These are phyloP conservation scores for Volutella citrinella DNA, from an alignment of 2,329 filamentous ascomycete species.

Conservation along the genomic window DNA sequence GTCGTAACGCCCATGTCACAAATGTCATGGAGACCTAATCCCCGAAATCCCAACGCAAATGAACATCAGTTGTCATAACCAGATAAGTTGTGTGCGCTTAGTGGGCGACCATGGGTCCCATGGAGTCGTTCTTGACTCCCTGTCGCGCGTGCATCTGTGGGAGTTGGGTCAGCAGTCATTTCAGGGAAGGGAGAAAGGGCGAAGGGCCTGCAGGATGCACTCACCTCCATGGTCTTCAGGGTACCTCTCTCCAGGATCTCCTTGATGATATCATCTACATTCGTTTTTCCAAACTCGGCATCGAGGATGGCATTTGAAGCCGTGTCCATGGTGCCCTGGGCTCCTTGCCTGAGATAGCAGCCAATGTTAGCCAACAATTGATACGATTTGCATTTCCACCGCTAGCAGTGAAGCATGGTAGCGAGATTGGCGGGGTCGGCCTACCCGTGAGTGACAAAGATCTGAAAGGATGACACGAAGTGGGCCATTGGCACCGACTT, in stretches of 20 bases:
- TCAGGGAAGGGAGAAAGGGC: not conserved
- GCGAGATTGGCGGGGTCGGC: too few species aligned
- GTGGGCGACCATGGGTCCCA: conserved; percentile 41
- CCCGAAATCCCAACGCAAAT: conserved; percentile 8
- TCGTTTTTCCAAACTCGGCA: conserved; percentile 80
- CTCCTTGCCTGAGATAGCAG: conserved; percentile 66
- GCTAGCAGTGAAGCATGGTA: too few species aligned
- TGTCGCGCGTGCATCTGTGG: conserved; percentile 50
- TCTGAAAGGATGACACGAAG: conserved; percentile 83
- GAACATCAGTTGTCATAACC: not conserved
- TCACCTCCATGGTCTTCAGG: conserved; percentile 59
- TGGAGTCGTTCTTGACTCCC: conserved; percentile 52
- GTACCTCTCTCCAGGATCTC: conserved; percentile 76
- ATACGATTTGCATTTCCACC: too few species aligned
- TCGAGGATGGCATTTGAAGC: conserved; percentile 75
- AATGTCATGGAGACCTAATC: not conserved
- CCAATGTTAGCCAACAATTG: too few species aligned
- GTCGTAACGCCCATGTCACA: not conserved
- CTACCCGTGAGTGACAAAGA: conserved; percentile 89
- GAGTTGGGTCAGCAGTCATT: not conserved
- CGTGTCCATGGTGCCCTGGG: conserved; percentile 72
- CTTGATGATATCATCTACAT: conserved; percentile 77
- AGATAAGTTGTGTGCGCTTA: conserved; percentile 26
- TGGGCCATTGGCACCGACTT: conserved; percentile 75
- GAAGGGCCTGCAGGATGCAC: conserved; percentile 11